Evolutionary conservation across 2,329 filamentous ascomycete genomes (phyloP).

Genomic region (Myriosclerotinia duriaeana): DNA sequence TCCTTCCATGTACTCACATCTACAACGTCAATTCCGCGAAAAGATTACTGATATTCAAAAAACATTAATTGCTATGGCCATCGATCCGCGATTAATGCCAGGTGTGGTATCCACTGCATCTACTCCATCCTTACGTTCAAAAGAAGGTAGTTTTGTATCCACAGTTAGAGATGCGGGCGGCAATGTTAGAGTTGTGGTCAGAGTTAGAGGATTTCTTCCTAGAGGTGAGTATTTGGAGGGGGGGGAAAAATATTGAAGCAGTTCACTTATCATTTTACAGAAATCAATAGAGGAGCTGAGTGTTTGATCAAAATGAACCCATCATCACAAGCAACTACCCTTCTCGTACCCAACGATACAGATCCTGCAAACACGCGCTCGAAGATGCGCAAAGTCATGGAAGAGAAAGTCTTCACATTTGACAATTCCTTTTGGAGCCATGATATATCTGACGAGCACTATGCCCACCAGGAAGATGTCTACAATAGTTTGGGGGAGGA

Average conservation of each 20-base stretch:
- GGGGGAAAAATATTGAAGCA: background rate
- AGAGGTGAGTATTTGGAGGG: constrained; percentile 60
- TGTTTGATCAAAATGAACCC: constrained; percentile 94
- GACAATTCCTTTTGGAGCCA: constrained; percentile 99
- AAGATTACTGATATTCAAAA: constrained; percentile 37
- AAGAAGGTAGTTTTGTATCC: constrained; percentile 63
- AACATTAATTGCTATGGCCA: constrained; percentile 44
- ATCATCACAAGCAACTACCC: constrained; percentile 76
- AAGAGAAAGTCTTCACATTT: constrained; percentile 92
- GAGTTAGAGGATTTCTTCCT: constrained; percentile 75
- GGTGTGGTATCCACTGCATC: constrained; percentile 65
- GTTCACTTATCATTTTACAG: constrained; percentile 49
- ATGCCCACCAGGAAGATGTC: constrained; percentile 87
- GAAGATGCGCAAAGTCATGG: constrained; percentile 70
- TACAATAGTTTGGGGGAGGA: constrained; percentile 94
- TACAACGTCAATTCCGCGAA: constrained; percentile 34
- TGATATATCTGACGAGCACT: constrained; percentile 73
- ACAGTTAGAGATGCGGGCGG: constrained; percentile 59
- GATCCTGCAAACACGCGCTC: constrained; percentile 56
- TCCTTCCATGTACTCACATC: constrained; percentile 36
- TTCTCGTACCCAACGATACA: constrained; percentile 65
- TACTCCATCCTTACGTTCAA: constrained; percentile 73
- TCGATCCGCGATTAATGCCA: constrained; percentile 49
- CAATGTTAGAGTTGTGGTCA: constrained; percentile 80
- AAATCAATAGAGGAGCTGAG: constrained; percentile 74